These are phyloP conservation scores for Cucumis sativus DNA, from an alignment of 306 rosid species.

Conservation along the genomic window DNA sequence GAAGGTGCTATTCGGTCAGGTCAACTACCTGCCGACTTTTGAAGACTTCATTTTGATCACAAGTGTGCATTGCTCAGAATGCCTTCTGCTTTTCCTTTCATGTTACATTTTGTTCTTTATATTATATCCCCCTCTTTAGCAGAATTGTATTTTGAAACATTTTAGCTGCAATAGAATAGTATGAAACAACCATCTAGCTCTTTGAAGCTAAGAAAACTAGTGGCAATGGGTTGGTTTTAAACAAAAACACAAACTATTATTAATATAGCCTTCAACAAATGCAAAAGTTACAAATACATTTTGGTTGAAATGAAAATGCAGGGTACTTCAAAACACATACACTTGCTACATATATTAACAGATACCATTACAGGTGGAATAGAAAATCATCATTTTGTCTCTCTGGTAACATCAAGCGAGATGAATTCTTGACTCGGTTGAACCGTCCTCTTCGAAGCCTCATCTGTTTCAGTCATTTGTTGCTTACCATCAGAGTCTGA, in stretches of 20 bases:
- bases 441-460: background rate
- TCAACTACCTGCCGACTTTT: background rate
- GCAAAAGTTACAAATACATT: background rate
- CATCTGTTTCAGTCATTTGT: background rate
- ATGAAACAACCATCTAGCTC: background rate
- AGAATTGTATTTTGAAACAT: conserved; percentile 3
- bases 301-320: background rate
- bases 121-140: background rate
- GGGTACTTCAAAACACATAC: background rate
- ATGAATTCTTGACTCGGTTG: background rate
- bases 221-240: background rate
- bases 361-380: background rate
- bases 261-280: background rate
- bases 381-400: background rate
- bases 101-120: background rate
- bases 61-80: conserved; percentile 1
- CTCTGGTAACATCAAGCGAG: background rate
- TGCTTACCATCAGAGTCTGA: background rate
- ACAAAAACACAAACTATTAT: background rate
- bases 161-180: background rate
- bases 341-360: background rate
- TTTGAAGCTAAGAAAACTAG: background rate
- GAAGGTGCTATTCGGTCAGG: background rate
- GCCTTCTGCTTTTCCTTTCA: background rate
- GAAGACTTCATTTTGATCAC: conserved; percentile 1